A percentile compares a stretch with the other conserved stretches of the same genome.
phyloP scores from a whole-genome alignment of 306 rosid species.

The Fragaria vesca region DNA sequence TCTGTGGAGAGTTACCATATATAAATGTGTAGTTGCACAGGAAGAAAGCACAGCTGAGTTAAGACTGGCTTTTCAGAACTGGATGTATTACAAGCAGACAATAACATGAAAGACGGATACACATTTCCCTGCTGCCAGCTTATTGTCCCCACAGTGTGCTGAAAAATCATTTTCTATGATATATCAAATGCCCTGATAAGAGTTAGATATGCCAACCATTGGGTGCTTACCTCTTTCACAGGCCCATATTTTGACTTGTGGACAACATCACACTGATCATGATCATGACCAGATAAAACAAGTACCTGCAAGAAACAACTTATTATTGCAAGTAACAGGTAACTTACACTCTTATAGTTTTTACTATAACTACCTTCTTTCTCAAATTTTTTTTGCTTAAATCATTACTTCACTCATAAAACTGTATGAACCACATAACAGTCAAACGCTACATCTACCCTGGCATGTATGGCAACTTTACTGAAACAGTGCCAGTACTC shows the following conservation, averaged over 20 bases:
- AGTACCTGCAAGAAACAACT: slow-evolving; percentile 52
- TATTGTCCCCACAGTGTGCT: slow-evolving; percentile 81
- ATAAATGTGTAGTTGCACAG: slow-evolving; percentile 65
- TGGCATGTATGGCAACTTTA: neutral
- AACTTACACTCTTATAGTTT: neutral
- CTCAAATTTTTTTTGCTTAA: neutral
- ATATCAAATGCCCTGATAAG: slow-evolving; percentile 26
- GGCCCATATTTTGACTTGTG: slow-evolving; percentile 53
- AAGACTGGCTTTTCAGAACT: slow-evolving; percentile 43
- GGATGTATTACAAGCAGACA: slow-evolving; percentile 54
- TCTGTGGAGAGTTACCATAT: slow-evolving; percentile 47
- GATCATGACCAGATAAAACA: slow-evolving; percentile 85
- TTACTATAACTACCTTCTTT: neutral
- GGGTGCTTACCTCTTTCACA: slow-evolving; percentile 60
- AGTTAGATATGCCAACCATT: slow-evolving; percentile 19
- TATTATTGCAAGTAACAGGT: slow-evolving; percentile 16
- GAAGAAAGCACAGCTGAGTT: slow-evolving; percentile 71
- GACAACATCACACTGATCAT: slow-evolving; percentile 70
- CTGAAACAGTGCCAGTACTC: slow-evolving; percentile 2
- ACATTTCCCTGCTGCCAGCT: slow-evolving; percentile 93
- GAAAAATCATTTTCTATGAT: slow-evolving; percentile 45
- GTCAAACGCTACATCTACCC: neutral
- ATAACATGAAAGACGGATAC: slow-evolving; percentile 81
- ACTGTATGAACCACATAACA: neutral
- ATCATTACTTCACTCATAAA: neutral